phyloP scores from a whole-genome alignment of 2,329 filamentous ascomycete genomes.

The Sporothrix humicola region DNA sequence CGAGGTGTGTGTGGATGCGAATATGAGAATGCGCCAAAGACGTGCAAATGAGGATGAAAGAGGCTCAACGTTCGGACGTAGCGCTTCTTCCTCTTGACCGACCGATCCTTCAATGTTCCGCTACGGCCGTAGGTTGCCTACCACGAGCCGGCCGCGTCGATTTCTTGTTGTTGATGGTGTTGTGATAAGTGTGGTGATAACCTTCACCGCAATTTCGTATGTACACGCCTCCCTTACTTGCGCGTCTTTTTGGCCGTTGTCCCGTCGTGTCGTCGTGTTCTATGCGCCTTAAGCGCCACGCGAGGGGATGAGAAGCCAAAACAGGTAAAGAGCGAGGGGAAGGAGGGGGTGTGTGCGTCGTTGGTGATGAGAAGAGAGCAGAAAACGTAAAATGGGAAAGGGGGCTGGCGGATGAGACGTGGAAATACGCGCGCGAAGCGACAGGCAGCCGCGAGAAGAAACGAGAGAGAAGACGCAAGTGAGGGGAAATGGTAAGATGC shows the following conservation, averaged over 20 bases:
- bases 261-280: not conserved
- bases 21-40: not conserved
- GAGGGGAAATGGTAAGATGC: not conserved
- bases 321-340: not conserved
- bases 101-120: not conserved
- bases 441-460: not conserved
- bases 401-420: not conserved
- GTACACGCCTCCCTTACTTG: conserved; percentile 24
- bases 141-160: not conserved
- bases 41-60: not conserved
- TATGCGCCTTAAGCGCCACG: conserved; percentile 24
- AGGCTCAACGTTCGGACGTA: not conserved
- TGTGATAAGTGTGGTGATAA: not conserved
- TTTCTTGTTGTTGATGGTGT: not conserved
- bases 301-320: not conserved
- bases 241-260: not conserved
- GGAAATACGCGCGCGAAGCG: conserved; percentile 10
- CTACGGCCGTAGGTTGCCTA: not conserved
- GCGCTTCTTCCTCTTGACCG: conserved; percentile 26
- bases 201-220: not conserved
- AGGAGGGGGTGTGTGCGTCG: conserved; percentile 7
- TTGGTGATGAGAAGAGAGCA: not conserved
- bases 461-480: not conserved
- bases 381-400: not conserved
- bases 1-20: not conserved